These are phyloP conservation scores for Erythrobasidium hasegawianum DNA, from an alignment of 1,284 basidiomycete genomes.

Conservation along the genomic window DNA sequence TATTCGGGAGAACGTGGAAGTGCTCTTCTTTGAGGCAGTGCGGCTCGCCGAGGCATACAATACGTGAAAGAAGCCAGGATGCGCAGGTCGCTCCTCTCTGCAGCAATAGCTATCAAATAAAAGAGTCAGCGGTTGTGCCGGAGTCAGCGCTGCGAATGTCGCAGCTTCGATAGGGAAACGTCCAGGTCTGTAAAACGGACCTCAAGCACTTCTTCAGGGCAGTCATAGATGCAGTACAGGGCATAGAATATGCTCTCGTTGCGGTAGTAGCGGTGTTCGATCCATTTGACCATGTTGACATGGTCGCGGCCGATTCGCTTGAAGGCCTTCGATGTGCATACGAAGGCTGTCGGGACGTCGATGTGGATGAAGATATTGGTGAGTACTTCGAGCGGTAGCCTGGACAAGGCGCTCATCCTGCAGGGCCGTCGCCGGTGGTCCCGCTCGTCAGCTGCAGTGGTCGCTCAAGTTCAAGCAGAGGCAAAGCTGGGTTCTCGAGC, in stretches of 20 bases:
- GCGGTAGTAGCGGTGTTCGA: conserved; percentile 5
- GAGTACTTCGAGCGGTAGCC: conserved; percentile 16
- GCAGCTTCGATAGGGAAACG: too few relatives aligned
- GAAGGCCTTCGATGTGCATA: not conserved
- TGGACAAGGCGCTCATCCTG: not conserved
- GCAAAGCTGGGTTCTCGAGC: too few relatives aligned
- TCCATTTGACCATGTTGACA: not conserved
- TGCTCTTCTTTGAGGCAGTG: too few relatives aligned
- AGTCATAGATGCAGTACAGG: not conserved
- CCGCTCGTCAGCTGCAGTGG: not conserved
- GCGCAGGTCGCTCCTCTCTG: not conserved
- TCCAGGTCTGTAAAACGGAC: too few relatives aligned
- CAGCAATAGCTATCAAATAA: not conserved
- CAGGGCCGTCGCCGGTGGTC: not conserved
- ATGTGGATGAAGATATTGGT: conserved; percentile 9
- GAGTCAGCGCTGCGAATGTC: too few relatives aligned
- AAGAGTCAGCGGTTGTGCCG: too few relatives aligned
- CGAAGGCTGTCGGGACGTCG: conserved; percentile 13
- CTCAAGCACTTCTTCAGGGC: not conserved
- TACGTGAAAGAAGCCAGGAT: too few relatives aligned
- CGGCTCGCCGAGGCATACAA: too few relatives aligned
- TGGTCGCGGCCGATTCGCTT: not conserved
- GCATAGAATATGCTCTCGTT: conserved; percentile 7
- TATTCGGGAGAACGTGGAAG: too few relatives aligned
- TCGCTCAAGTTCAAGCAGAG: not conserved